Evolutionary conservation across 306 rosid genomes (phyloP).

Genomic region (Dalbergia cochinchinensis): DNA sequence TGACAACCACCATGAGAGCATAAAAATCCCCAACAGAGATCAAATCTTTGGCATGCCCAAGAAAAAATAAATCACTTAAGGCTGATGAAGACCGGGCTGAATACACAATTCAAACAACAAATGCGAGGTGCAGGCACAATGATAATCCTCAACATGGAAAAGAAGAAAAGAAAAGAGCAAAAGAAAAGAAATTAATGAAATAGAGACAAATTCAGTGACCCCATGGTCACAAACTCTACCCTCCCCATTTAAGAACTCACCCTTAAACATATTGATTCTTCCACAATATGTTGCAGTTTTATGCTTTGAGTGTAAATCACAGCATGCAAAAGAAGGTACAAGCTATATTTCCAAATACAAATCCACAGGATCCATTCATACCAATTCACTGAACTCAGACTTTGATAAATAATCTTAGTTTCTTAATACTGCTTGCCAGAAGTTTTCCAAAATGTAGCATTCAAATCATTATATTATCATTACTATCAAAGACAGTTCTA

Average conservation of each 20-base stretch:
- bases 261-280: too few species aligned
- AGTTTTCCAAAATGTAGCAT: background rate
- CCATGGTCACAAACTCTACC: too few species aligned
- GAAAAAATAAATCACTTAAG: background rate
- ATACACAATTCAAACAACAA: background rate
- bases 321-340: too few species aligned
- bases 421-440: background rate
- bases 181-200: background rate
- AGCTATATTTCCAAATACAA: too few species aligned
- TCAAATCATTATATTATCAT: background rate
- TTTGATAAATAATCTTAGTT: background rate
- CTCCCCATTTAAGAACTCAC: too few species aligned
- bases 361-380: too few species aligned
- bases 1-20: background rate
- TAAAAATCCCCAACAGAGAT: background rate
- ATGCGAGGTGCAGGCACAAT: background rate
- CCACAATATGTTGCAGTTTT: too few species aligned
- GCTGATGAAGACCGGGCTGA: background rate
- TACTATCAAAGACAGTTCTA: slow-evolving; percentile 17
- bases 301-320: too few species aligned
- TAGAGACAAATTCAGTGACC: too few species aligned
- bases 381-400: too few species aligned
- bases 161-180: background rate
- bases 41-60: background rate
- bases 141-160: background rate